A percentile compares a stretch with the other conserved stretches of the same genome.
Conservation (phyloP, 345 rosid species). For the Erysimum cheiranthoides region DNA sequence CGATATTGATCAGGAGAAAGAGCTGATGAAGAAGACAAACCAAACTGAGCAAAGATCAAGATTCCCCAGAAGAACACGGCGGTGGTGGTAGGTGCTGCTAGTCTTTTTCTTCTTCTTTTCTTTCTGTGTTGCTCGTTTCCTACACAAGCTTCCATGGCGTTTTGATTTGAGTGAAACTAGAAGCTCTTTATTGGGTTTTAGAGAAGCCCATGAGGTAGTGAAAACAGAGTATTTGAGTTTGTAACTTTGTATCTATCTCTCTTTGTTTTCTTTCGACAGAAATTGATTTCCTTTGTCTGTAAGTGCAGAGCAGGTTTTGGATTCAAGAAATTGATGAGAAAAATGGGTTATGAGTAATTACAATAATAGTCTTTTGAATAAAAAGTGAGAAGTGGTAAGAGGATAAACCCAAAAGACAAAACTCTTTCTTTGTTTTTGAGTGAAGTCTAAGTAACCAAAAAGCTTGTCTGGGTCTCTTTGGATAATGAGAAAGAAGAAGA, state of each 20-base stretch:
- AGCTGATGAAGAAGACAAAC: conserved; percentile 46
- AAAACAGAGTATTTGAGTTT: conserved; percentile 31
- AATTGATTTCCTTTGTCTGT: conserved; percentile 14
- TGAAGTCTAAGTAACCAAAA: conserved; percentile 42
- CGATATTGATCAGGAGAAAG: conserved; percentile 47
- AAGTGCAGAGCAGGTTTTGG: conserved; percentile 35
- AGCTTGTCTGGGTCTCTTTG: conserved; percentile 37
- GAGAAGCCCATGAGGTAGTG: conserved; percentile 35
- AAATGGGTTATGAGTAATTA: conserved; percentile 22
- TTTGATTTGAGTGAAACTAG: conserved; percentile 15
- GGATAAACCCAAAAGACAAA: conserved; percentile 37
- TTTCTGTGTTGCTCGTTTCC: conserved; percentile 5
- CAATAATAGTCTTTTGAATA: background rate
- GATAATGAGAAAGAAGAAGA: conserved; percentile 30
- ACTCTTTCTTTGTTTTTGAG: conserved; percentile 42
- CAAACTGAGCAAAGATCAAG: conserved; percentile 52
- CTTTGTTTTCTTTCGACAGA: conserved; percentile 17
- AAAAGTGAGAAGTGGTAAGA: conserved; percentile 28
- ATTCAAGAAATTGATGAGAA: conserved; percentile 38
- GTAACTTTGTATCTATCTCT: no score
- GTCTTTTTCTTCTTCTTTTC: conserved; percentile 24
- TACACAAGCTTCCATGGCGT: conserved; percentile 39
- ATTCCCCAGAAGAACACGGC: conserved; percentile 54
- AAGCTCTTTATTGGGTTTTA: conserved; percentile 17
- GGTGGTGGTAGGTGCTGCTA: background rate